phyloP scores from a whole-genome alignment of 176 grass and related monocot species.

The Aegilops speltoides region DNA sequence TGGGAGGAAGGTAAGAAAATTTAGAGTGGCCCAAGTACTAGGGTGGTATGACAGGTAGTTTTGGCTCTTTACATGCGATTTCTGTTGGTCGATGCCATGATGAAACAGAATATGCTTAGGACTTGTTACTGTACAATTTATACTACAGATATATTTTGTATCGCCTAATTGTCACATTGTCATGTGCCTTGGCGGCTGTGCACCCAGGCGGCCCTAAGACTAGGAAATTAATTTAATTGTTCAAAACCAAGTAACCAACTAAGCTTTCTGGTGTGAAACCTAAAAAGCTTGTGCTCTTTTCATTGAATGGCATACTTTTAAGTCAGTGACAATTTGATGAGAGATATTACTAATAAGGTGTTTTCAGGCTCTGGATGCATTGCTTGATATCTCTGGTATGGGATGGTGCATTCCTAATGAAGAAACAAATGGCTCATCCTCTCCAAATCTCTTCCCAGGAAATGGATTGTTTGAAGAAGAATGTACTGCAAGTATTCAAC shows the following conservation, averaged over 20 bases:
- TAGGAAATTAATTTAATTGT: background rate
- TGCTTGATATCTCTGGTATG: constrained; percentile 71
- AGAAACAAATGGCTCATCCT: constrained; percentile 19
- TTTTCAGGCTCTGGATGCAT: constrained; percentile 73
- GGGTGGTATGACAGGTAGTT: background rate
- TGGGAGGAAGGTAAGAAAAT: background rate
- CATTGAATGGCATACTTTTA: background rate
- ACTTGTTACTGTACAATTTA: no score
- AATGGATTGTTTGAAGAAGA: constrained; percentile 35
- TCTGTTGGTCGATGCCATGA: background rate
- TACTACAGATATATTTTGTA: no score
- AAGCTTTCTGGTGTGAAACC: background rate
- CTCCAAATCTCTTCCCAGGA: constrained; percentile 33
- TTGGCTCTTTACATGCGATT: background rate
- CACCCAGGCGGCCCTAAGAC: background rate
- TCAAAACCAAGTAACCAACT: background rate
- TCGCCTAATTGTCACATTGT: no score
- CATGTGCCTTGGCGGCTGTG: no score
- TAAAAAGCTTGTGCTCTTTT: background rate
- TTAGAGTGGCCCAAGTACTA: background rate
- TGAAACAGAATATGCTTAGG: background rate
- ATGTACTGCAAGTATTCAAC: constrained; percentile 3
- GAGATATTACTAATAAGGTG: constrained; percentile 25
- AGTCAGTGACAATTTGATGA: constrained; percentile 5
- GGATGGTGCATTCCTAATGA: constrained; percentile 23